These are phyloP conservation scores for Uronychia setigera DNA, from an alignment of 73 alveolate species.

Conservation along the genomic window DNA sequence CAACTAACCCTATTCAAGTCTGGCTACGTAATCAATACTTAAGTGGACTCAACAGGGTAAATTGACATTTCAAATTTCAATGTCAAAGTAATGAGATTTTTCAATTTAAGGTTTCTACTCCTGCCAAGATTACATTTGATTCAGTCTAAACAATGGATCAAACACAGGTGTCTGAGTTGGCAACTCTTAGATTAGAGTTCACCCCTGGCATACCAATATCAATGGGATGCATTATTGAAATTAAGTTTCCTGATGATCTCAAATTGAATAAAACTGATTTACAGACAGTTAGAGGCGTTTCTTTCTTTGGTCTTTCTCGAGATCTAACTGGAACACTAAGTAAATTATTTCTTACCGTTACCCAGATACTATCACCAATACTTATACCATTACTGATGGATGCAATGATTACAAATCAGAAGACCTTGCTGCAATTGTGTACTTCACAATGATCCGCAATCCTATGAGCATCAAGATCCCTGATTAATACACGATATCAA, in stretches of 20 bases:
- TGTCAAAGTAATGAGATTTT: background rate
- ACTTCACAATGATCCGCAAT: background rate
- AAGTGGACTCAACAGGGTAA: background rate
- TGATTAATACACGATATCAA: background rate
- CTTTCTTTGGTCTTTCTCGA: background rate
- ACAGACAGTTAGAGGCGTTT: background rate
- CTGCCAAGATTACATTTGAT: background rate
- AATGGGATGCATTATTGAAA: background rate
- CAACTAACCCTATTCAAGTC: background rate
- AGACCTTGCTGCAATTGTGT: background rate
- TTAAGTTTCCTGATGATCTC: background rate
- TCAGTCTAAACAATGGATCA: background rate
- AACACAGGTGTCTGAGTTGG: background rate
- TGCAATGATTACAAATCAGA: background rate
- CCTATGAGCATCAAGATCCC: background rate
- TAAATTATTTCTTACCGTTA: background rate
- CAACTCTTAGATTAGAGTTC: background rate
- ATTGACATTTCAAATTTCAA: background rate
- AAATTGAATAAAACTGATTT: background rate
- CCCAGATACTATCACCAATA: background rate
- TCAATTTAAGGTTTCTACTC: background rate
- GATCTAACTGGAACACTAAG: background rate
- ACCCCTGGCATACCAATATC: background rate
- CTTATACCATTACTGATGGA: constrained; percentile 2
- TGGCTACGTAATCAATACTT: background rate